Evolutionary conservation across 371 early-diverging fungal genomes (phyloP).

Genomic region (Mucor irregularis): DNA sequence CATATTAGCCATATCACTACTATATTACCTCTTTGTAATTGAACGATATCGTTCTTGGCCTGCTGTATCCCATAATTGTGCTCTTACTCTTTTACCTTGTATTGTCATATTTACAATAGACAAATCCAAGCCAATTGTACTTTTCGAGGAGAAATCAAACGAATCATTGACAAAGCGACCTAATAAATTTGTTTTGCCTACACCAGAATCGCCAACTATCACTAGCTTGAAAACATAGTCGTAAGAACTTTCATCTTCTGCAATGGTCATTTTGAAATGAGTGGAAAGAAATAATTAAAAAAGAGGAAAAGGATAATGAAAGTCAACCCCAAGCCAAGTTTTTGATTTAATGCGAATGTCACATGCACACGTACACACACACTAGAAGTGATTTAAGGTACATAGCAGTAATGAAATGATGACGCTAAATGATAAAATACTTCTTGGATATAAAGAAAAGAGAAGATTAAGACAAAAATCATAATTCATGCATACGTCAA

Average conservation of each 20-base stretch:
- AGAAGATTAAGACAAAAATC: too few species aligned
- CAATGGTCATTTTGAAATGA: neutral
- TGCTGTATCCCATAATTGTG: conserved; percentile 87
- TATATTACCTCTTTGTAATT: conserved; percentile 51
- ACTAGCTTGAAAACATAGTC: conserved; percentile 49
- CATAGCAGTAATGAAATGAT: too few species aligned
- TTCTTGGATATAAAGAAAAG: too few species aligned
- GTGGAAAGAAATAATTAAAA: neutral
- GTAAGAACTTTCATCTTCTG: conserved; percentile 23
- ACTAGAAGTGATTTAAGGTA: too few species aligned
- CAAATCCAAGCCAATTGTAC: conserved; percentile 99
- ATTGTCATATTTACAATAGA: conserved; percentile 34
- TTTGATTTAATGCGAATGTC: too few species aligned
- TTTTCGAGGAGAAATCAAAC: conserved; percentile 92
- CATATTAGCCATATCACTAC: neutral
- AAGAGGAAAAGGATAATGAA: neutral
- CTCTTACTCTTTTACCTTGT: conserved; percentile 31
- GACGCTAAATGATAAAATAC: too few species aligned
- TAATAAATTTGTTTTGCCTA: conserved; percentile 46
- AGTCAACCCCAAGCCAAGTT: neutral
- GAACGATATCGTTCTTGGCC: conserved; percentile 75
- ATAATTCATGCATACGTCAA: too few species aligned
- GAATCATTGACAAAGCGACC: conserved; percentile 80
- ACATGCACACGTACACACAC: too few species aligned
- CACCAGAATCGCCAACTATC: conserved; percentile 40